Evolutionary conservation across 331 rosid genomes (phyloP), one percentile per base, ranked within the genome.

Genomic region (Quercus tomentella): DNA sequence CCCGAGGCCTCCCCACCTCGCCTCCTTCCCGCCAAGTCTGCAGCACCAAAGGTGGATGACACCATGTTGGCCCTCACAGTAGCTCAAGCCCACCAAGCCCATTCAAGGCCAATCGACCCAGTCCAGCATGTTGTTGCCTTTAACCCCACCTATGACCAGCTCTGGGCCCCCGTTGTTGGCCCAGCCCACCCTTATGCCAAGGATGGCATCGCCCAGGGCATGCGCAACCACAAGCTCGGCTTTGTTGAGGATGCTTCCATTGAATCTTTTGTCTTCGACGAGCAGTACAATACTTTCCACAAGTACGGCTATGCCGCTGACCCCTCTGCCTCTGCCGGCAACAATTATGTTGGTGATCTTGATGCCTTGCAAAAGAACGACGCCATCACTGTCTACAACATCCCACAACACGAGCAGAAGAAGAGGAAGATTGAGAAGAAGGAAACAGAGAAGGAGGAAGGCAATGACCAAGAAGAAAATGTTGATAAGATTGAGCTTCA

Each of bases 151-250:
- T 96, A 83, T 81, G 97, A 93, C 71, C 98, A 96, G 85, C 93
- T 96, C 6, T 93, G 98, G 97, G 91, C 99, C 11, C 99, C 99
- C 17, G 85, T 96, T 51, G 77, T 79, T 21, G 99, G 99, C 67
- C 99, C 99, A 0, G 84, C 99, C 4, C 99, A 96, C 37, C 99
- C 99, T 3, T 96, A 89, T 81, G 97, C 97, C 30, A 96, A 91
- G 76, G 99, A 93, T 54, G 99, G 99, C 77, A 83, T 96, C 23
- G 97, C 97, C 28, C 98, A 93, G 61, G 98, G 99, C 11, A 89
- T 93, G 91, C 98, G 98, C 72, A 96, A 96, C 86, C 99, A 96
- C 91, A 96, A 96, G 85, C 93, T 96, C 5, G 99, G 98, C 54
- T 93, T 93, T 31, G 98, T 96, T 1, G 99, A 96, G 55, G 93